Evolutionary conservation across 371 early-diverging fungal genomes (phyloP).

Genomic region (Mucor circinelloides): DNA sequence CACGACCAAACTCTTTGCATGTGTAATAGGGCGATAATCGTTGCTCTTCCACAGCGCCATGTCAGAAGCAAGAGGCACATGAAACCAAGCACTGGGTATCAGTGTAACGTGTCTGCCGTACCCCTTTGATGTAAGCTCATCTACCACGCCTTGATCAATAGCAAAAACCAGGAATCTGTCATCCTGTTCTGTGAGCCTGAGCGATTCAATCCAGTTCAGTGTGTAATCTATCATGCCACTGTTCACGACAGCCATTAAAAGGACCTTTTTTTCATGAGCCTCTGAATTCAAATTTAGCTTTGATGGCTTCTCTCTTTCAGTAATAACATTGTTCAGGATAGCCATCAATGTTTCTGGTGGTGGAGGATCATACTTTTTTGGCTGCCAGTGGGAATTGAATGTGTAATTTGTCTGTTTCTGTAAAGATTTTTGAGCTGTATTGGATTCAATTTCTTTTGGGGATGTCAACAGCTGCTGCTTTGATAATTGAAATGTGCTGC

Average conservation of each 20-base stretch:
- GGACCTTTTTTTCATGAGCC: neutral
- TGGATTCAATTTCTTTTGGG: neutral
- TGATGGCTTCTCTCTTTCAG: neutral
- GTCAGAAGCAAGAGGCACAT: conserved; percentile 29
- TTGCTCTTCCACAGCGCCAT: conserved; percentile 33
- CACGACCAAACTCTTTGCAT: conserved; percentile 41
- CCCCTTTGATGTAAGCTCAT: conserved; percentile 25
- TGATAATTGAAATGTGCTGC: neutral
- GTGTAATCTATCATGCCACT: conserved; percentile 41
- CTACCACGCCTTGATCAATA: conserved; percentile 35
- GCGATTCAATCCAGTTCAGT: conserved; percentile 45
- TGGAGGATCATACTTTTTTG: neutral
- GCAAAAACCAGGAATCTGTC: conserved; percentile 36
- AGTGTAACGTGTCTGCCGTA: conserved; percentile 32
- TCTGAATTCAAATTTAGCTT: neutral
- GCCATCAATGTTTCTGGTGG: conserved; percentile 6
- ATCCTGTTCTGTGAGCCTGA: conserved; percentile 22
- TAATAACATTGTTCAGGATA: conserved; percentile 5
- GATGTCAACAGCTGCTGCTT: neutral
- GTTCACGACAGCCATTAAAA: conserved; percentile 40
- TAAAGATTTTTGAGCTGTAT: neutral
- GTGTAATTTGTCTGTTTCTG: neutral
- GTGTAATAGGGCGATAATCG: conserved; percentile 41
- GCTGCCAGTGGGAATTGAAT: neutral
- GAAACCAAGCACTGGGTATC: conserved; percentile 42